Evolutionary conservation across 805 yeast species (phyloP), one percentile per base, ranked within the genome.

Genomic region (Maudiozyma serrabonitensis): DNA sequence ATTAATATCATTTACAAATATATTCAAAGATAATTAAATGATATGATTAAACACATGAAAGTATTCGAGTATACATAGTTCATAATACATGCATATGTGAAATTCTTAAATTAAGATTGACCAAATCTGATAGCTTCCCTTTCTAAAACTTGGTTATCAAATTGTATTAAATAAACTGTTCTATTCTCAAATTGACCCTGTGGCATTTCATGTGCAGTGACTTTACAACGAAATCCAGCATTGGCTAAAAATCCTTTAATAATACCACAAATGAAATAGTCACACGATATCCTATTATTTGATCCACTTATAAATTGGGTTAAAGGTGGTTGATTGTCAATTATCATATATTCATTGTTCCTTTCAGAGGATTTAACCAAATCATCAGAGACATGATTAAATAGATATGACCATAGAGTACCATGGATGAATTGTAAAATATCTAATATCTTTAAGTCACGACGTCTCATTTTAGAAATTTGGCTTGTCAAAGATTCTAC

Each of bases 241-340:
- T 81, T 73, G 55, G 83, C 86, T 52, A 88, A 70, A 2, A 87
- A 82, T 1, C 95, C 95, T 61, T 87, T 91, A 26, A 88, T 75
- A n/a, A 88, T 75, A 1, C 96, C 96, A 11, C 95, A 95, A 1
- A 82, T 77, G 60, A 84, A 86, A 4, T 91, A 87, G 16, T 86
- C 83, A 63, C 95, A 85, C n/a, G 85, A 81, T 60, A 80, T 78
- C 52, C 84, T 90, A 37, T 31, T 45, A 53, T 77, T 77, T 1
- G 93, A 89, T 2, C 82, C 79, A 35, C 84, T 76, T 11, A 87
- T 79, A 60, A 75, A 88, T 57, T 77, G 78, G 19, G 87, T 74
- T 31, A 87, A 68, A 45, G 81, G 56, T 2, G 96, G 96, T 19
- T 72, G 66, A 57, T 82, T 79, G 62, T 88, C 96, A 28, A 82